These are phyloP conservation scores for Discostella stelligera DNA, from an alignment of 352 stramenopile species.

Conservation along the genomic window DNA sequence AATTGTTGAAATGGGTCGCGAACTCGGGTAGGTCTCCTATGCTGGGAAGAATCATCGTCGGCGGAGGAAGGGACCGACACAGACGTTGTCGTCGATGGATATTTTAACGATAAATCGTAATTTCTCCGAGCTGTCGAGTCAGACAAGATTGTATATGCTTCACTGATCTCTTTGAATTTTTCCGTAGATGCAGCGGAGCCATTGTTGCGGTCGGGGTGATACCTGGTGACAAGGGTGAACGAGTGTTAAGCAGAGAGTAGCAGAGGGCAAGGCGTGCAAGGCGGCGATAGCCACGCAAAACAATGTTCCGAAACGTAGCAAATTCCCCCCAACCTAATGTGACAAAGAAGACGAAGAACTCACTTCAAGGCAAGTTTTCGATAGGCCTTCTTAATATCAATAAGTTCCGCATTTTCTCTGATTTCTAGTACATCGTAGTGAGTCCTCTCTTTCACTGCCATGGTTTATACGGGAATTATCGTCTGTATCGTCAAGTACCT, in stretches of 20 bases:
- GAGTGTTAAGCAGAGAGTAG: not conserved
- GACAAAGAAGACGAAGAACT: conserved; percentile 5
- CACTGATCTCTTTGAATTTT: conserved; percentile 72
- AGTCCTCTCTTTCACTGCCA: conserved; percentile 17
- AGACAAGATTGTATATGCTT: conserved; percentile 90
- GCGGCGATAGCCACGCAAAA: no score
- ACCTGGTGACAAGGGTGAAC: not conserved
- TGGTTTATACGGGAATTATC: conserved; percentile 2
- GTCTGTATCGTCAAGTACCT: no score
- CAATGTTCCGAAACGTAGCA: no score
- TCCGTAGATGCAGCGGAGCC: conserved; percentile 79
- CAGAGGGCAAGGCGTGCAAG: not conserved
- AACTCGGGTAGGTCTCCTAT: not conserved
- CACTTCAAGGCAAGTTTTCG: conserved; percentile 47
- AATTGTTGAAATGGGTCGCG: conserved; percentile 64
- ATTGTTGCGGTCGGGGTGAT: conserved; percentile 84
- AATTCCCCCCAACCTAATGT: no score
- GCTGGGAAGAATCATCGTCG: not conserved
- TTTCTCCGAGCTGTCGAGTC: conserved; percentile 86
- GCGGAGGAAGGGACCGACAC: not conserved
- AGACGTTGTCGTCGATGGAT: conserved; percentile 10
- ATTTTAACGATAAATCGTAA: conserved; percentile 85
- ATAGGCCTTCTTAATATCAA: conserved; percentile 59
- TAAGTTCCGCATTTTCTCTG: conserved; percentile 27
- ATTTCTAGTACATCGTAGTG: conserved; percentile 57